Percentiles rank a stretch among this genome's conserved stretches.
These are phyloP conservation scores for Citrus sp. DNA, from an alignment of 345 rosid genomes.

Conservation along the genomic window DNA sequence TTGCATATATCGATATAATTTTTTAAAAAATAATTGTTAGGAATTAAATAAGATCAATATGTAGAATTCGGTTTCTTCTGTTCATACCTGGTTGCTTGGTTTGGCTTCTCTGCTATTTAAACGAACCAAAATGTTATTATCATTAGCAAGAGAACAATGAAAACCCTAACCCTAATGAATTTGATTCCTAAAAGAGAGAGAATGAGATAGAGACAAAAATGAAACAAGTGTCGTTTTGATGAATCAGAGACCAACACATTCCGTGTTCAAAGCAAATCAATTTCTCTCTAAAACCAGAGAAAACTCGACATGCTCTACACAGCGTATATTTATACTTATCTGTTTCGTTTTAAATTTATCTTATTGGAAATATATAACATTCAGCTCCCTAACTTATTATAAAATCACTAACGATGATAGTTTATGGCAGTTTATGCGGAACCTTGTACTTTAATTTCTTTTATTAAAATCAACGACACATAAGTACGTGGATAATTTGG, in stretches of 20 bases:
- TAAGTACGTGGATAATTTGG: no score
- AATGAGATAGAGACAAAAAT: slow-evolving; percentile 18
- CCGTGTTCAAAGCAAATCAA: slow-evolving; percentile 7
- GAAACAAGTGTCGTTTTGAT: slow-evolving; percentile 35
- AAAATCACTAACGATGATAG: neutral
- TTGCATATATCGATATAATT: neutral
- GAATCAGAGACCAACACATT: slow-evolving; percentile 25
- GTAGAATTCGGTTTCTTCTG: neutral
- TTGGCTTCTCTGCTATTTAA: slow-evolving; percentile 5
- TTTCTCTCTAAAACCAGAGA: slow-evolving; percentile 11
- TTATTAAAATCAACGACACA: no score
- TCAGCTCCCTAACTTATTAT: neutral
- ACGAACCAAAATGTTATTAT: slow-evolving; percentile 1
- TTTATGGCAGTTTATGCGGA: no score
- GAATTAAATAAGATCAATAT: neutral
- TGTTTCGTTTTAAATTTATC: neutral
- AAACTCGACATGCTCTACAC: neutral
- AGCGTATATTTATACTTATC: slow-evolving; percentile 20
- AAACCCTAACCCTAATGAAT: slow-evolving; percentile 36
- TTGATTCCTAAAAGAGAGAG: slow-evolving; percentile 7
- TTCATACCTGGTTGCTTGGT: slow-evolving; percentile 27
- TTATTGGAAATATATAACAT: neutral
- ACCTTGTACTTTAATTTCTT: no score
- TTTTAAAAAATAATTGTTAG: neutral
- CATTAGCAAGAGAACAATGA: neutral